These are phyloP conservation scores for Cephalotrichum gorgonifer DNA, from an alignment of 2,329 filamentous ascomycete genomes.

Conservation along the genomic window DNA sequence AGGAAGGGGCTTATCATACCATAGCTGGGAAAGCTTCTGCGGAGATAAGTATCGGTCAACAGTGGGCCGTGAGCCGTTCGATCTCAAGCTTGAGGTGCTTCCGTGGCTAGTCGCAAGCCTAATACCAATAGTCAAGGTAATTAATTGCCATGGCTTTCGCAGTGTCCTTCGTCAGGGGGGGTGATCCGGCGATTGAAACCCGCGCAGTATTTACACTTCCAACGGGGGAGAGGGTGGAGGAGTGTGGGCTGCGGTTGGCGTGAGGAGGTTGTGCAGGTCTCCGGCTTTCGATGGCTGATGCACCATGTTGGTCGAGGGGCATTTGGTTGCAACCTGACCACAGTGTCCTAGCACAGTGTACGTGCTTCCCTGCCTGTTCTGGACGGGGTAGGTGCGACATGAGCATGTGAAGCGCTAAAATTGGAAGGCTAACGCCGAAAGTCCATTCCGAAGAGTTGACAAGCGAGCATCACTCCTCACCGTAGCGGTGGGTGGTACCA, in stretches of 20 bases:
- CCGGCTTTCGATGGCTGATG: not conserved
- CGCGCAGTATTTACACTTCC: not conserved
- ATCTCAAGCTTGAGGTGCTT: too few species aligned
- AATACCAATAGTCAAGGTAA: not conserved
- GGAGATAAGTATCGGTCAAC: not conserved
- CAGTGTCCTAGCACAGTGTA: not conserved
- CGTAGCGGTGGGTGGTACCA: too few species aligned
- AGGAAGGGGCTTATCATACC: not conserved
- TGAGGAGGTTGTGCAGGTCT: not conserved
- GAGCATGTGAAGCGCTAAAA: not conserved
- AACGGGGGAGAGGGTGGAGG: not conserved
- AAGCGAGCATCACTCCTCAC: too few species aligned
- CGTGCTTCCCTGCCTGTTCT: not conserved
- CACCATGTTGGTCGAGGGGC: not conserved
- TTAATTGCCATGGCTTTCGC: constrained; percentile 2
- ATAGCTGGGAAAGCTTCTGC: not conserved
- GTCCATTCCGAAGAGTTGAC: too few species aligned
- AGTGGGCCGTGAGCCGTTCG: too few species aligned
- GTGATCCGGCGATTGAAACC: not conserved
- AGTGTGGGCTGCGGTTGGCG: not conserved
- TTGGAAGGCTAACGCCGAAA: too few species aligned
- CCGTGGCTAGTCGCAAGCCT: not conserved
- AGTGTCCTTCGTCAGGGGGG: not conserved
- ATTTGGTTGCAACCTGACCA: not conserved
- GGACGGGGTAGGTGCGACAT: not conserved